phyloP scores from a whole-genome alignment of 2,329 filamentous ascomycete species.

The Trichophyton benhamiae region DNA sequence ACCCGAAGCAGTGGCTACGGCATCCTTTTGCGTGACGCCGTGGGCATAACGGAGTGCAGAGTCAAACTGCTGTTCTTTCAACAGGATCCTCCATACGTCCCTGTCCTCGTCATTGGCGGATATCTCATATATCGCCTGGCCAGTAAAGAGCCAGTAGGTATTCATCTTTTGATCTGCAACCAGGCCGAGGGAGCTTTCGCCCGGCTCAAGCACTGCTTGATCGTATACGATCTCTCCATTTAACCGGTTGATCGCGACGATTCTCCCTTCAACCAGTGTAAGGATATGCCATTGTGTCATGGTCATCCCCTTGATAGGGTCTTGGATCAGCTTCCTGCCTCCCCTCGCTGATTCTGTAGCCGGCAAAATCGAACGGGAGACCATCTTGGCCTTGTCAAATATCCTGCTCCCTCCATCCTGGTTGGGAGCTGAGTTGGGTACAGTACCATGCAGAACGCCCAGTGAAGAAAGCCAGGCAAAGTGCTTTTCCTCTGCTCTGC shows the following conservation, averaged over 20 bases:
- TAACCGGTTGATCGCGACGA: conserved; percentile 76
- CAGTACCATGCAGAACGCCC: conserved; percentile 75
- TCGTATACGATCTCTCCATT: conserved; percentile 79
- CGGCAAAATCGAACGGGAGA: conserved; percentile 62
- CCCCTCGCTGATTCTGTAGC: conserved; percentile 53
- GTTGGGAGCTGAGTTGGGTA: conserved; percentile 47
- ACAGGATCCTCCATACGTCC: conserved; percentile 89
- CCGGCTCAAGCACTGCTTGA: conserved; percentile 68
- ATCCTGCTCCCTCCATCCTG: conserved; percentile 60
- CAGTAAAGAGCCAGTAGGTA: conserved; percentile 93
- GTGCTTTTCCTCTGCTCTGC: conserved; percentile 38
- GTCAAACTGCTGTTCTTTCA: conserved; percentile 77
- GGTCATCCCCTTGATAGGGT: conserved; percentile 65
- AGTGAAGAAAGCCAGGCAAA: conserved; percentile 88
- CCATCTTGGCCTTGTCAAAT: conserved; percentile 65
- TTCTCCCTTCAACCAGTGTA: conserved; percentile 64
- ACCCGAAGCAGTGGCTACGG: conserved; percentile 80
- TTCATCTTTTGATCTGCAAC: conserved; percentile 87
- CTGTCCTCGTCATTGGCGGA: conserved; percentile 80
- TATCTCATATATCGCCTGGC: conserved; percentile 84
- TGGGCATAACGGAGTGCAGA: conserved; percentile 74
- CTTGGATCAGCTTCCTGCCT: conserved; percentile 52
- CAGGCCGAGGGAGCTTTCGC: conserved; percentile 69
- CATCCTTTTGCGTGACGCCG: conserved; percentile 70
- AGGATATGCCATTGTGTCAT: conserved; percentile 92